Conservation (phyloP, 2,329 filamentous ascomycete species). For the Sphaerulina musiva region DNA sequence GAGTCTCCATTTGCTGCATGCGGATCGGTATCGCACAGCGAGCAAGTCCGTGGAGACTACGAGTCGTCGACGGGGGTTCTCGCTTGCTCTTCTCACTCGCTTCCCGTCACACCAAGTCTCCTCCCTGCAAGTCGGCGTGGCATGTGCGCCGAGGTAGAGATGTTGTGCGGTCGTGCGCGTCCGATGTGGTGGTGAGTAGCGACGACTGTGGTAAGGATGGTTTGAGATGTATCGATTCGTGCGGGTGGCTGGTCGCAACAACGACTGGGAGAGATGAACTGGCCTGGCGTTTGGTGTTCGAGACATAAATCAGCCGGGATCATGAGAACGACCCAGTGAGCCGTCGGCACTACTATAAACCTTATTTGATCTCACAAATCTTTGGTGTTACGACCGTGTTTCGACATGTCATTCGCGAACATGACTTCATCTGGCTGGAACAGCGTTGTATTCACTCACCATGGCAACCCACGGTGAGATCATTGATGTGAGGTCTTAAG, state of each 20-base stretch:
- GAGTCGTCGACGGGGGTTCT: not conserved
- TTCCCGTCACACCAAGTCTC: not conserved
- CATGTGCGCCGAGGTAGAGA: not conserved
- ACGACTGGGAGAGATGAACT: not conserved
- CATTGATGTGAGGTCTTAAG: no score
- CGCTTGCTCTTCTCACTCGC: not conserved
- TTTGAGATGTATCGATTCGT: not conserved
- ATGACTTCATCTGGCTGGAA: no score
- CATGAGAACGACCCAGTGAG: no score
- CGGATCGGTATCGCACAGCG: not conserved
- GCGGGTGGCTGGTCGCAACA: not conserved
- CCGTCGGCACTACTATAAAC: no score
- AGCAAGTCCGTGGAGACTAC: conserved; percentile 1
- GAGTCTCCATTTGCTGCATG: conserved; percentile 3
- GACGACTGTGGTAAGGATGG: no score
- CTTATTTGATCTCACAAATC: no score
- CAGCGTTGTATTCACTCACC: no score
- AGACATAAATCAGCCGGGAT: not conserved
- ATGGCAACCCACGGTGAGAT: no score
- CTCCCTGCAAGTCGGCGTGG: not conserved
- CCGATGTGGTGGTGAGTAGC: not conserved
- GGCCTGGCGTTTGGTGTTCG: not conserved
- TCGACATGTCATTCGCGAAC: no score
- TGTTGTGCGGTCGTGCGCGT: not conserved
- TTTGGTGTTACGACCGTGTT: no score